Conservation (phyloP, 176 grass and related monocot species). For the Triticum timopheevii region DNA sequence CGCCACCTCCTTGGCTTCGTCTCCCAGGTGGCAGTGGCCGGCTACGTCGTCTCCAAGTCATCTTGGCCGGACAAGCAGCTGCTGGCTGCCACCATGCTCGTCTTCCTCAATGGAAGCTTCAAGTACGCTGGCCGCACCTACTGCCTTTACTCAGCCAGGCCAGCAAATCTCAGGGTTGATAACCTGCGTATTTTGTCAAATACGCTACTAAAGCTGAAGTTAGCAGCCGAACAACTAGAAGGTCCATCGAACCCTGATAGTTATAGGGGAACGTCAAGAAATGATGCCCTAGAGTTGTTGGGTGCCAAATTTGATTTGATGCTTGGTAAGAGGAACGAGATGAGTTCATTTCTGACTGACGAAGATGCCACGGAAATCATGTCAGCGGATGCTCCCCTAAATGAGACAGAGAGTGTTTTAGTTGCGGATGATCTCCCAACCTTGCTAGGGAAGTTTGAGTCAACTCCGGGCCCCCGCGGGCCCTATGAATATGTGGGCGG, state of each 20-base stretch:
- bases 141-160: background rate
- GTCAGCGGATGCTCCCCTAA: background rate
- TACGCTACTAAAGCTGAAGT: background rate
- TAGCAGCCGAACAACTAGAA: too few species aligned
- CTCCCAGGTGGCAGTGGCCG: background rate
- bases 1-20: background rate
- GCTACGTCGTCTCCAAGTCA: background rate
- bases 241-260: too few species aligned
- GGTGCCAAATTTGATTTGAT: background rate
- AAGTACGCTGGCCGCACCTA: background rate
- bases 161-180: background rate
- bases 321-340: too few species aligned
- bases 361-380: background rate
- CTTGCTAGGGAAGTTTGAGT: background rate
- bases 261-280: too few species aligned
- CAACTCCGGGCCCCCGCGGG: fast-evolving
- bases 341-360: too few species aligned
- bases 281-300: too few species aligned
- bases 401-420: fast-evolving
- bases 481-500: background rate
- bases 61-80: background rate
- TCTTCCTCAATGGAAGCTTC: background rate
- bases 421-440: background rate
- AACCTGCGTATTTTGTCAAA: background rate
- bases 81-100: background rate